A percentile compares a stretch with the other conserved stretches of the same genome.
Conservation (phyloP, 176 grass and related monocot species). For the Pharus latifolius region DNA sequence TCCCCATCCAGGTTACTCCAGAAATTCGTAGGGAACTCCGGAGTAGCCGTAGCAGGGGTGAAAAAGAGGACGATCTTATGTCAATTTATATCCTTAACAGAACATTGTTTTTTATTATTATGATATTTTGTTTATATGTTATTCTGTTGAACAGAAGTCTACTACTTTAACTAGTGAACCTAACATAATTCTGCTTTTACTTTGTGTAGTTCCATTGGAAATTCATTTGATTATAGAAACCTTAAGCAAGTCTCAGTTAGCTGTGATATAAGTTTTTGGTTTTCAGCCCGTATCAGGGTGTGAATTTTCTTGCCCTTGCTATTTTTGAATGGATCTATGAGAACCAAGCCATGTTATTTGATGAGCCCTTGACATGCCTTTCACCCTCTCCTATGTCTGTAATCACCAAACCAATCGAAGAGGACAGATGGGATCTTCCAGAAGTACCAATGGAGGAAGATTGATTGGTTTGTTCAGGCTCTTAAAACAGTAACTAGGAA, state of each 20-base stretch:
- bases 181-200: too few relatives aligned
- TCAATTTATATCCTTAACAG: constrained; percentile 55
- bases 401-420: constrained; percentile 65
- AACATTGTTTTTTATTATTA: neutral
- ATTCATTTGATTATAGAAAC: neutral
- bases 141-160: neutral
- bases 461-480: constrained; percentile 21
- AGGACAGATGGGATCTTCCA: constrained; percentile 74
- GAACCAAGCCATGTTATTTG: neutral
- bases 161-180: too few relatives aligned
- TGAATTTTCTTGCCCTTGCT: neutral
- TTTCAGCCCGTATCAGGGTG: too few relatives aligned
- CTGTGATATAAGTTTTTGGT: too few relatives aligned
- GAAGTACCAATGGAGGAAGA: constrained; percentile 88
- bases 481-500: too few relatives aligned
- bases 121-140: neutral
- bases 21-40: constrained; percentile 80
- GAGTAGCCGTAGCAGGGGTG: constrained; percentile 53
- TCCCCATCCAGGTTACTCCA: constrained; percentile 59
- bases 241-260: too few relatives aligned
- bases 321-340: too few relatives aligned
- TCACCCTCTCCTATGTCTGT: constrained; percentile 57
- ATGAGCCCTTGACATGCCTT: constrained; percentile 54
- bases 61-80: constrained; percentile 35
- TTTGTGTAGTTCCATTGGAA: neutral